Evolutionary conservation across 805 yeast genomes (phyloP).

Genomic region (Metschnikowia shivogae): DNA sequence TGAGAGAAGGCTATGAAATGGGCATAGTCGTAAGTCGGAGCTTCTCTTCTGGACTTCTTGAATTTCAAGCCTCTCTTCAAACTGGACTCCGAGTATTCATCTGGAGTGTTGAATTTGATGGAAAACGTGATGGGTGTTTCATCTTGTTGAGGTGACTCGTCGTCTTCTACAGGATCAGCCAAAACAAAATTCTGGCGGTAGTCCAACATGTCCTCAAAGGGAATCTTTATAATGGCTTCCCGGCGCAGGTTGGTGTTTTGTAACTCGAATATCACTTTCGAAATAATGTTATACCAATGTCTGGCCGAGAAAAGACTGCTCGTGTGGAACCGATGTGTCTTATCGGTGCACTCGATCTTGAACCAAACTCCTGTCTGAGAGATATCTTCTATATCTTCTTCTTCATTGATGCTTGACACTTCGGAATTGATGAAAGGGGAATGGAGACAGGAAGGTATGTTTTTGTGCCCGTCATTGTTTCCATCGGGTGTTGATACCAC

Average conservation of each 20-base stretch:
- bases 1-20: slow-evolving; percentile 62
- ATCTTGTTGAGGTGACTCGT: slow-evolving; percentile 16
- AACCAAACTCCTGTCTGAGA: slow-evolving; percentile 45
- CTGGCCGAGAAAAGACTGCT: slow-evolving; percentile 72
- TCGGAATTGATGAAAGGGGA: slow-evolving; percentile 10
- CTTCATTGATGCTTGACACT: slow-evolving; percentile 13
- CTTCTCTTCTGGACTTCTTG: background rate
- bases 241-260: slow-evolving; percentile 65
- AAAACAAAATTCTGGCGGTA: slow-evolving; percentile 53
- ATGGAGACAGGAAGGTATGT: background rate
- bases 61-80: slow-evolving; percentile 1
- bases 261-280: slow-evolving; percentile 63
- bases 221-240: slow-evolving; percentile 74
- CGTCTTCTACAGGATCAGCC: slow-evolving; percentile 19
- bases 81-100: slow-evolving; percentile 1
- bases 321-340: slow-evolving; percentile 62
- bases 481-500: background rate
- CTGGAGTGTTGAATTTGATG: slow-evolving; percentile 46
- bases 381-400: slow-evolving; percentile 24
- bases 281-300: slow-evolving; percentile 72
- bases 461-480: background rate
- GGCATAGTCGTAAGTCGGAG: slow-evolving; percentile 20
- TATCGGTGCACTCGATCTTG: slow-evolving; percentile 52
- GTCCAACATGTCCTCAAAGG: slow-evolving; percentile 62
- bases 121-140: slow-evolving; percentile 38